These are phyloP conservation scores for Peltaster fructicola DNA, from an alignment of 2,329 filamentous ascomycete genomes.

Conservation along the genomic window DNA sequence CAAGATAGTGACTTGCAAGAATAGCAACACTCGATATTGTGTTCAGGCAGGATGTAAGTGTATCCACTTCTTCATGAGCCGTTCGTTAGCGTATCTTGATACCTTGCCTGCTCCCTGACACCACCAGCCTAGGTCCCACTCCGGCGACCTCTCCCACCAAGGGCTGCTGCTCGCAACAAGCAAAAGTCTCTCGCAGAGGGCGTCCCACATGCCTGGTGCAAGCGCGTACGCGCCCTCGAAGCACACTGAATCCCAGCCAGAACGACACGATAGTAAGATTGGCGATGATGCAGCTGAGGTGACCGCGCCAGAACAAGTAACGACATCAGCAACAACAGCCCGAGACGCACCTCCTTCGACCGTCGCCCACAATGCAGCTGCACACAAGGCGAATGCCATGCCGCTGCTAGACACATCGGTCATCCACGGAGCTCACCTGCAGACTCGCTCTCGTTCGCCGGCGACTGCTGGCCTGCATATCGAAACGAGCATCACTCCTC, in stretches of 20 bases:
- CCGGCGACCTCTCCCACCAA: conserved; percentile 3
- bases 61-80: too few species aligned
- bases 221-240: background rate
- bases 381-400: too few species aligned
- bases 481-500: conserved; percentile 1
- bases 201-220: background rate
- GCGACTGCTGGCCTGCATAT: conserved; percentile 1
- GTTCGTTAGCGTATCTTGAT: too few species aligned
- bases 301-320: background rate
- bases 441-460: too few species aligned
- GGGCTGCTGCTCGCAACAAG: conserved; percentile 3
- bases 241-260: background rate
- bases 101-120: conserved; percentile 3
- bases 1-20: too few species aligned
- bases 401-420: too few species aligned
- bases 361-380: too few species aligned
- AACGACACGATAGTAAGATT: background rate
- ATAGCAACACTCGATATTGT: too few species aligned
- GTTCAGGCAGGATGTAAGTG: too few species aligned
- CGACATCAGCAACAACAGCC: conserved; percentile 1
- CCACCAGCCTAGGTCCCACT: conserved; percentile 8
- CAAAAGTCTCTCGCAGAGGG: too few species aligned
- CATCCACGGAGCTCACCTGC: too few species aligned
- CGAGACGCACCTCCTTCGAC: too few species aligned
- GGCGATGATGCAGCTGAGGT: background rate